A percentile compares a stretch with the other conserved stretches of the same genome.
These are phyloP conservation scores for Solanum dulcamara DNA, from an alignment of 257 asterid species.

Conservation along the genomic window DNA sequence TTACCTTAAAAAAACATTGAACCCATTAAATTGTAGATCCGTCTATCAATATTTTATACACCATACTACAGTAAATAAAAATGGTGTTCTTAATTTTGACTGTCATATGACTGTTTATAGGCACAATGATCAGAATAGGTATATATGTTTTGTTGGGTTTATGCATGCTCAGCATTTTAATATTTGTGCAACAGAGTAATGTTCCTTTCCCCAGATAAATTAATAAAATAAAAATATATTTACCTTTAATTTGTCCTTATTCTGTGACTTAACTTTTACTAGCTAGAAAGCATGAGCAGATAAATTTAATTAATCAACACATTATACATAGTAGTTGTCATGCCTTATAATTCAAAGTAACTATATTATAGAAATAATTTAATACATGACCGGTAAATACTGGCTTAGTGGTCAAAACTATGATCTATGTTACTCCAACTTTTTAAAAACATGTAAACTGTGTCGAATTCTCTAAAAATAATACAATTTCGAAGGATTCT, in stretches of 20 bases:
- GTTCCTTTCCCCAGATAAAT: neutral
- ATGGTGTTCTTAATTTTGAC: neutral
- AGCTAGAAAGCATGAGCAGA: neutral
- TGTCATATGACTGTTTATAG: constrained; percentile 2
- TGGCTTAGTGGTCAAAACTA: neutral
- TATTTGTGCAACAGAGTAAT: neutral
- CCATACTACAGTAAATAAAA: neutral
- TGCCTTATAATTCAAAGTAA: neutral
- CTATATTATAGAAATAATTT: neutral
- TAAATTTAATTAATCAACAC: neutral
- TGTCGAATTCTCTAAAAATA: neutral
- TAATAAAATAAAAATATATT: neutral
- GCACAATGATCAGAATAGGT: constrained; percentile 5
- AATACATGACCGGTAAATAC: neutral
- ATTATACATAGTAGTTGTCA: neutral
- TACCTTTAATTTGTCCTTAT: neutral
- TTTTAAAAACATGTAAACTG: rapidly evolving
- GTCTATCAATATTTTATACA: rapidly evolving
- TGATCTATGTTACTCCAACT: neutral
- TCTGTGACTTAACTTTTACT: neutral
- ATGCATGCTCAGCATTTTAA: constrained; percentile 15
- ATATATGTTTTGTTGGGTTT: constrained; percentile 4
- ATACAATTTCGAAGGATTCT: no score
- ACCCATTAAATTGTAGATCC: neutral
- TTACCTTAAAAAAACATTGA: neutral